A percentile compares a stretch with the other conserved stretches of the same genome.
Evolutionary conservation across 2,329 filamentous ascomycete species (phyloP).

Genomic region (Fusarium scirpi): DNA sequence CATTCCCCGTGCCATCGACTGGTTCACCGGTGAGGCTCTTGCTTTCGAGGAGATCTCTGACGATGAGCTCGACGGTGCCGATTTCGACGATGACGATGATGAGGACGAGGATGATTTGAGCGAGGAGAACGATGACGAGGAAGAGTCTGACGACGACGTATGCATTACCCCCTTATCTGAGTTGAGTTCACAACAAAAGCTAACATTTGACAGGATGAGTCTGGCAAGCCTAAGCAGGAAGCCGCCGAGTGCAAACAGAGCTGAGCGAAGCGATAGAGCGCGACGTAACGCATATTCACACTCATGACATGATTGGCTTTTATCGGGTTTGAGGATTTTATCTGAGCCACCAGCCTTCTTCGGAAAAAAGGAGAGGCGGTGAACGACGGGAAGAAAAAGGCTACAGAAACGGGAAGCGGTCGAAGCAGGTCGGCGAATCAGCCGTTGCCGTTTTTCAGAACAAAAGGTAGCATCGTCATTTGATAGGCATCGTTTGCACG

Average conservation of each 20-base stretch:
- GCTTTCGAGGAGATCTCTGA: slow-evolving; percentile 93
- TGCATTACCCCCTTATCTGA: slow-evolving; percentile 45
- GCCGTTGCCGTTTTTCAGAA: slow-evolving; percentile 45
- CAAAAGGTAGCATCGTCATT: slow-evolving; percentile 46
- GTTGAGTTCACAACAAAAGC: neutral
- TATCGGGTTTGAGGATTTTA: slow-evolving; percentile 41
- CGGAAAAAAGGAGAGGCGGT: slow-evolving; percentile 37
- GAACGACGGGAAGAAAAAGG: slow-evolving; percentile 45
- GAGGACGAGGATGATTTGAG: slow-evolving; percentile 90
- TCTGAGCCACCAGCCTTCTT: slow-evolving; percentile 40
- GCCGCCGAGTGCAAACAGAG: slow-evolving; percentile 97
- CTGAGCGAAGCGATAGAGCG: slow-evolving; percentile 64
- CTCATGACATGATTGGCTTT: slow-evolving; percentile 47
- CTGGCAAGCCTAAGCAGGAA: slow-evolving; percentile 92
- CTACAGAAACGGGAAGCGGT: slow-evolving; percentile 47
- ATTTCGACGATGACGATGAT: slow-evolving; percentile 91
- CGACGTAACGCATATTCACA: slow-evolving; percentile 33
- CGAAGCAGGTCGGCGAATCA: slow-evolving; percentile 43
- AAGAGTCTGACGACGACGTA: slow-evolving; percentile 84
- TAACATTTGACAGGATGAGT: slow-evolving; percentile 74
- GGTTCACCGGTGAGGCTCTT: slow-evolving; percentile 98
- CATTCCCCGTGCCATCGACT: slow-evolving; percentile 97
- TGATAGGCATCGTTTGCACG: slow-evolving; percentile 47
- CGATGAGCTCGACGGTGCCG: slow-evolving; percentile 84
- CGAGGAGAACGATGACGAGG: slow-evolving; percentile 85